Evolutionary conservation across 2,329 filamentous ascomycete species (phyloP), one percentile per base, ranked within the genome.

Genomic region (Botryosphaeria dothidea): DNA sequence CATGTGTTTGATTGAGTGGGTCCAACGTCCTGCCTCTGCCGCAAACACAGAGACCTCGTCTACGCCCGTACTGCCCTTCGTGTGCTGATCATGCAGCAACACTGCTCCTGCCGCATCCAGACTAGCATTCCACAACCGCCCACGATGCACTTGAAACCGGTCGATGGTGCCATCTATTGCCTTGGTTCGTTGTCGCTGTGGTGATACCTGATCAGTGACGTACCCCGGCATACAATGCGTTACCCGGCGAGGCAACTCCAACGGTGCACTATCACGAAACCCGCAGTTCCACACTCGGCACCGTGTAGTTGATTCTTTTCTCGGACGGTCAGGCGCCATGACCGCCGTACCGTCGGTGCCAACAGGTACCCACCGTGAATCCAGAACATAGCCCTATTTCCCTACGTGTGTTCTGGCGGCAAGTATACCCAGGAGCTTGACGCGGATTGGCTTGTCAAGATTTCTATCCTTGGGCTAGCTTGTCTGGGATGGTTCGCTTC

Each of bases 1-100:
- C 49, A 52, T 49, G 17, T 34, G 27, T 43, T 58, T 58, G 38
- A 29, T 29, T 43, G 36, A 29, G 54, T 56, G 54, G 54, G 54
- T 15, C 54, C 38, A n/a, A 15, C 17, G 15, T n/a, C 5, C 38
- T 5, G 9, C 9, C 11, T 17, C 5, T 52, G 49, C n/a, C 9
- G 15, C 29, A 17, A 1, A 8, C 49, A 5, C 17, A 19, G 9
- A 19, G n/a, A 13, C 4, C 29, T 11, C 49, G 29, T 19, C 17
- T 34, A 19, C 29, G 49, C n/a, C 17, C 49, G 29, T 52, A 52
- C 29, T 9, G 11, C 6, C 15, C 46, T 31, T 51, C 25, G 46
- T 19, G 23, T 31, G 46, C 46, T 51, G 46, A 27, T 27, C 52
- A 38, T 25, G 52, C 38, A 29, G 23, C 17, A 27, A 11, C 54